phyloP scores from a whole-genome alignment of 495 filamentous ascomycete species.

The Recurvomyces mirabilis region DNA sequence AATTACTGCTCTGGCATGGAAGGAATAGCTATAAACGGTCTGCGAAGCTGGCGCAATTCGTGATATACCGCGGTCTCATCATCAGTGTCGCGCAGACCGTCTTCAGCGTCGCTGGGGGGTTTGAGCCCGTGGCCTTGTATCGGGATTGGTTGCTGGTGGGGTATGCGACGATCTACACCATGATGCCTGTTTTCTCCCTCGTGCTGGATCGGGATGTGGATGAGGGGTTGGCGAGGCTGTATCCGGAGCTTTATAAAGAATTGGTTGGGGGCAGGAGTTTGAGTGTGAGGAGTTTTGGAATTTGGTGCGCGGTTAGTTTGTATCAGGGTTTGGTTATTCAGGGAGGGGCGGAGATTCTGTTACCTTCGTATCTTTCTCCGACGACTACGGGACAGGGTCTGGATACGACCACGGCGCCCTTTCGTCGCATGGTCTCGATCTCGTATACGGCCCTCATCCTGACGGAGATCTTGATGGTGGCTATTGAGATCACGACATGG shows the following conservation, averaged over 20 bases:
- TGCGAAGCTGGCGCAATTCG: slow-evolving; percentile 93
- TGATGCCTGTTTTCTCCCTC: slow-evolving; percentile 86
- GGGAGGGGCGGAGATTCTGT: slow-evolving; percentile 76
- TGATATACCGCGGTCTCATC: slow-evolving; percentile 93
- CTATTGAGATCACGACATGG: slow-evolving; percentile 93
- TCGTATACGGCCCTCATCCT: slow-evolving; percentile 86
- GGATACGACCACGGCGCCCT: background rate
- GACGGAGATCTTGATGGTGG: slow-evolving; percentile 95
- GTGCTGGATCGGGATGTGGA: slow-evolving; percentile 94
- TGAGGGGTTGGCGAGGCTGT: slow-evolving; percentile 81
- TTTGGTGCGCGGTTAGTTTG: slow-evolving; percentile 89
- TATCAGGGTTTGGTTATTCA: slow-evolving; percentile 95
- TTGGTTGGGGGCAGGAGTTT: slow-evolving; percentile 73
- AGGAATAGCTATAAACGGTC: slow-evolving; percentile 92
- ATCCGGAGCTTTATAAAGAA: slow-evolving; percentile 96
- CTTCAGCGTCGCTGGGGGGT: slow-evolving; percentile 83
- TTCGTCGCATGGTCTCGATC: slow-evolving; percentile 66
- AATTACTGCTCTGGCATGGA: slow-evolving; percentile 95
- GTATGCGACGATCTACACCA: slow-evolving; percentile 94
- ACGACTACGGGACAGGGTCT: slow-evolving; percentile 34
- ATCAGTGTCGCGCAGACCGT: slow-evolving; percentile 94
- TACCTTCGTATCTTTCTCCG: slow-evolving; percentile 36
- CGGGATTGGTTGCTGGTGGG: slow-evolving; percentile 95
- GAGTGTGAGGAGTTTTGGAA: slow-evolving; percentile 87
- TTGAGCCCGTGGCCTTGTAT: slow-evolving; percentile 89